Evolutionary conservation across 2,329 filamentous ascomycete species (phyloP).

Genomic region (Cadophora sp.): DNA sequence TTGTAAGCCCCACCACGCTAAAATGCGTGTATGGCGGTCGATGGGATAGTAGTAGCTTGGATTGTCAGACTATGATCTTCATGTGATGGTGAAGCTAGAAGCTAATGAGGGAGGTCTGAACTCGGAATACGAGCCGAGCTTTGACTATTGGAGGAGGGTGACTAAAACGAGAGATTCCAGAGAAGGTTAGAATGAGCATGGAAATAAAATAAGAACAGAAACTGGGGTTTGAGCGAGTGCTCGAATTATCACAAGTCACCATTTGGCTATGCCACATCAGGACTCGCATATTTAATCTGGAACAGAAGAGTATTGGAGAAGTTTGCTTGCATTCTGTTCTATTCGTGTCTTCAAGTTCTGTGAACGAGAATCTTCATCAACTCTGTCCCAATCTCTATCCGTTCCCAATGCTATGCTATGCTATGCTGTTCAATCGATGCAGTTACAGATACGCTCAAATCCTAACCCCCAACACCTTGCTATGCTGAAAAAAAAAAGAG

Average conservation of each 20-base stretch:
- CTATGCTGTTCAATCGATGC: slow-evolving; percentile 9
- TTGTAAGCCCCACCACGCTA: no score
- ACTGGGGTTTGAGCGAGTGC: neutral
- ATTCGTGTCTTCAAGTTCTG: slow-evolving; percentile 1
- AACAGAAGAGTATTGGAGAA: neutral
- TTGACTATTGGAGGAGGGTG: no score
- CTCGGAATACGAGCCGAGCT: no score
- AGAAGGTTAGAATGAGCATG: no score
- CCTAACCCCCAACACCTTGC: slow-evolving; percentile 33
- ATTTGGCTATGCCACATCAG: neutral
- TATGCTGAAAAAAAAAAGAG: slow-evolving; percentile 26
- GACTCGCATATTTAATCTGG: neutral
- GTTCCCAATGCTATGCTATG: neutral
- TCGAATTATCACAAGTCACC: neutral
- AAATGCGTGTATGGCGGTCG: no score
- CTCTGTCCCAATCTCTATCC: neutral
- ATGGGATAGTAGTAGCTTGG: neutral
- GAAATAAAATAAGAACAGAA: no score
- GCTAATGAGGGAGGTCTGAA: neutral
- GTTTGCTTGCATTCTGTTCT: neutral
- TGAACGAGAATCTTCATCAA: neutral
- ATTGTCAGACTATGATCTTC: neutral
- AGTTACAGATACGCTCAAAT: neutral
- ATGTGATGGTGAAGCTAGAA: neutral
- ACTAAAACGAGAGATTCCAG: no score